Base-by-base conservation (phyloP, 2,329 filamentous ascomycete species). In the Aspergillus piperis region DNA sequence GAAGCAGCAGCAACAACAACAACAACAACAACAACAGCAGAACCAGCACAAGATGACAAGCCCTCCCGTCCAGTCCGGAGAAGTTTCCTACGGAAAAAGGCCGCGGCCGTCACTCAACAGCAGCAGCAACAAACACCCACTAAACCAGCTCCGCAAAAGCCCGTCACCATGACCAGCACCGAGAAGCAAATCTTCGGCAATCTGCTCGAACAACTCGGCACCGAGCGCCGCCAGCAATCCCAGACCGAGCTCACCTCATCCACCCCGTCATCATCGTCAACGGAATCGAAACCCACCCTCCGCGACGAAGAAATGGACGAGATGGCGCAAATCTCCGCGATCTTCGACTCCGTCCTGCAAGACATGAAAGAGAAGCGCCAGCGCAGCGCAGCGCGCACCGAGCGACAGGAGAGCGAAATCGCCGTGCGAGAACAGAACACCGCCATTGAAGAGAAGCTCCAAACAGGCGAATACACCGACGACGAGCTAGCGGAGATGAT, bases 341-440 rank as follows among this genome's bases (percentile, higher is more conserved):
- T 71, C n/a, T 70, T 71, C 49, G 60, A 70, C 25, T 60, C 64
- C 8, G 67, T 68, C n/a, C 59, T 69, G 13, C 41, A 63, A 52
- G 66, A 70, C 36, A 53, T 67, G 39, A 38, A 39, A 38, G 62
- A 59, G 13, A 59, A 60, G 42, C 11, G 39, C 23, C 41, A 44
- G 17, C 25, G 42, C n/a, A 27, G 42, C 27, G 47, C 47, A 13
- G 32, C 58, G 13, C 15, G 32, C 21, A 8, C 10, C 27, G 21
- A 7, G 11, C 8, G 56, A 39, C 17, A 11, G 11, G 32, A 36
- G 2, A 15, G 42, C 30, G 42, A 39, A 42, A 6, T 39, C 32
- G 44, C 39, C 7, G 30, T 42, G 17, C 13, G 36, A 50, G 23
- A 38, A 36, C 21, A 38, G 27, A 38, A 54, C 21, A 11, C 7